Evolutionary conservation across 1,284 basidiomycete genomes (phyloP), one percentile per base, ranked within the genome.

Genomic region (Rhodotorula sp.): DNA sequence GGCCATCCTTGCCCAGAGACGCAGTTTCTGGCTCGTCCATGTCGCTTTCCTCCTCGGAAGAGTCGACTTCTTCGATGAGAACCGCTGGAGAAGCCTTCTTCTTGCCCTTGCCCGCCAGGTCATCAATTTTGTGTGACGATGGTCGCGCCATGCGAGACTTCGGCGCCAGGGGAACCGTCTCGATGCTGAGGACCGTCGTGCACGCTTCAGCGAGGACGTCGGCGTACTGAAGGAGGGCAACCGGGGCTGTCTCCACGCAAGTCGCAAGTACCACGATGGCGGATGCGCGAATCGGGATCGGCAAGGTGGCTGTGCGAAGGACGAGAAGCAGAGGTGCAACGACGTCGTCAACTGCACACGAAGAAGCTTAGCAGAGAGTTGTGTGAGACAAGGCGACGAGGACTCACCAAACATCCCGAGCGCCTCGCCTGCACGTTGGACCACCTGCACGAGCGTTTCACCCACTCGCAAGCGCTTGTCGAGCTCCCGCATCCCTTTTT

Each of bases 401-500:
- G 9, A 82, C 87, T 72, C 75, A 92, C 92, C 86, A 78, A 91
- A 87, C 15, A 84, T 78, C 7, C 86, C 83, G 37, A 96, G 81
- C 0, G 89, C 84, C 48, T 86, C 85, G 13, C 90, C 92, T 65
- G 87, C 88, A 50, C 87, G 82, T 72, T 87, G 84, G 34, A 97
- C 87, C 1, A 94, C 88, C 71, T 89, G 86, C 8, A 86, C 86
- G 18, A 98, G 81, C 2, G 92, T 92, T 80, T 98, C 95, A 8
- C 93, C 95, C 5, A 97, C 82, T 18, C 94, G 84, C n/a, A 92
- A 83, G 26, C 88, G 83, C 68, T 85, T 83, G 78, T 97, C 92
- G 47, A 97, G 81, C 70, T 92, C 89, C 51, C 86, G 84, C 73
- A 84, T 84, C 22, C 84, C 85, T 69, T 88, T 79, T 44, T 81